A percentile compares a stretch with the other conserved stretches of the same genome.
Conservation (phyloP, 805 yeast species). For the Peterozyma xylosa region DNA sequence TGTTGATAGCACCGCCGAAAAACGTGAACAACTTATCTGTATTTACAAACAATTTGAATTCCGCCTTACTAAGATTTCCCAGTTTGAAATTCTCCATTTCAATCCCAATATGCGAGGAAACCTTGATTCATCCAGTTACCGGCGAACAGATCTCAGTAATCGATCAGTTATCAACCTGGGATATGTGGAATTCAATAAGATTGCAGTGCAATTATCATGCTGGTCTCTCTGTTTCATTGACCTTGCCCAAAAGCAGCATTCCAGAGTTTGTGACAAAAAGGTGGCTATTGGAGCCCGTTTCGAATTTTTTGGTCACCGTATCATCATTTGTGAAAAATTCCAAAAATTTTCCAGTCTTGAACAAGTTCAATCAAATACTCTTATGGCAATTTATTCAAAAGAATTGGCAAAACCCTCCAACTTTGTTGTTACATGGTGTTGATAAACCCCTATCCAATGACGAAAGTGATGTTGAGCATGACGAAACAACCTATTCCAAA, state of each 20-base stretch:
- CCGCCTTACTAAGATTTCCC: slow-evolving; percentile 19
- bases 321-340: slow-evolving; percentile 51
- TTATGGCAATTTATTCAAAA: slow-evolving; percentile 35
- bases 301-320: slow-evolving; percentile 47
- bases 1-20: slow-evolving; percentile 60
- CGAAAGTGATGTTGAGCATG: not conserved
- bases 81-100: slow-evolving; percentile 36
- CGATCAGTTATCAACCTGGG: slow-evolving; percentile 61
- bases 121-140: slow-evolving; percentile 11
- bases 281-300: slow-evolving; percentile 66
- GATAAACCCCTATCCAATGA: slow-evolving; percentile 20
- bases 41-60: slow-evolving; percentile 32
- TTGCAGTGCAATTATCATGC: slow-evolving; percentile 44
- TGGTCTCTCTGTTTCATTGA: slow-evolving; percentile 64
- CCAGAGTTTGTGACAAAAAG: slow-evolving; percentile 44
- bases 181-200: slow-evolving; percentile 63
- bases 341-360: slow-evolving; percentile 57
- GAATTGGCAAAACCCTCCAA: slow-evolving; percentile 29
- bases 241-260: slow-evolving; percentile 55
- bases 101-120: slow-evolving; percentile 40
- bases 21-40: slow-evolving; percentile 45
- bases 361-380: slow-evolving; percentile 46
- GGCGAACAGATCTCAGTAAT: slow-evolving; percentile 18
- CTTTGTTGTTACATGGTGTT: slow-evolving; percentile 46
- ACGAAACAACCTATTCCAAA: not conserved